Base-by-base conservation (phyloP, 768 basidiomycete genomes). In the Termitomyces eurrhizus region DNA sequence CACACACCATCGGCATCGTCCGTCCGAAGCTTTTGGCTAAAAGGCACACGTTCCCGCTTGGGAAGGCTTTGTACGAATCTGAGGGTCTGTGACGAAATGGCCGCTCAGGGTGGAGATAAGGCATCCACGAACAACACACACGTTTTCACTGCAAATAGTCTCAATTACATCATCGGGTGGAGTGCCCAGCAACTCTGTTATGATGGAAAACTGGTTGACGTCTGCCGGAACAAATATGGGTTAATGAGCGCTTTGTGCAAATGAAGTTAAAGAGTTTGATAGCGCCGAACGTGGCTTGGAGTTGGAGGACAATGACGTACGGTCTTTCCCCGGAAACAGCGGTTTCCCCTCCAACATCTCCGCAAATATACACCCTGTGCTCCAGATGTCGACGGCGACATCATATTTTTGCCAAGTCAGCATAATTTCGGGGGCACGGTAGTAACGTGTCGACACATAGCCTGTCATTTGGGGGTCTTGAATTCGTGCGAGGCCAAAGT, bases 371-470 rank as follows among this genome's bases (percentile, higher is more conserved):
- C 97, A 99, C 7, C 95, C 97, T 12, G 95, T 95, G 70, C 93
- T 95, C 97, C 97, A 98, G 72, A 98, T 96, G 73, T 99, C 97
- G 63, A 99, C 97, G 54, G 96, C 97, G 59, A 98, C 95, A 74
- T 98, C 96, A 77, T 99, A 99, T 79, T 98, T 98, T 75, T 99
- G 97, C 97, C 97, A 99, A 42, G 97, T 99, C 72, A 99, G 83
- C 97, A 99, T 99, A 78, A 99, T 99, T 76, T 99, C 97, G 6
- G 97, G 97, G 7, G 97, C 97, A 55, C 97, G 90, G 73, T 99
- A 99, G 78, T 99, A 99, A 66, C 97, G 83, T 55, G 97, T 99
- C 59, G 97, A 98, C 62, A 98, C 97, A 71, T 98, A 99, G 63
- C 97, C 97, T 1, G 97, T 99, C 97, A 99, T 99, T 73, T 99